Evolutionary conservation across 495 filamentous ascomycete genomes (phyloP).

Genomic region (Penicillium soppii): DNA sequence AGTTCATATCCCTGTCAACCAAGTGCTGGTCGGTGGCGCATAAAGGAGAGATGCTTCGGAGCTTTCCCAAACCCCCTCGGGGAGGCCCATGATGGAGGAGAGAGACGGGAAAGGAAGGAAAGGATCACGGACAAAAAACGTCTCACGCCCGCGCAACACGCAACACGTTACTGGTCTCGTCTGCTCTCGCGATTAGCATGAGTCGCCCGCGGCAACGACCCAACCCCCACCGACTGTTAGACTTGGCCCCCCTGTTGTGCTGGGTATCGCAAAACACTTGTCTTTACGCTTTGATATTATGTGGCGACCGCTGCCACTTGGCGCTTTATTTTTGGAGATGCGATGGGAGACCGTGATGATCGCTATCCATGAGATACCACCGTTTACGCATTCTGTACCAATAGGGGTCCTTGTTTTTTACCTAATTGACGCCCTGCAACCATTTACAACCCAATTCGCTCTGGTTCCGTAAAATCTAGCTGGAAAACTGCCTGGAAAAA

Average conservation of each 20-base stretch:
- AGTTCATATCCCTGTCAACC: constrained; percentile 85
- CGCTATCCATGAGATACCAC: constrained; percentile 31
- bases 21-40: constrained; percentile 73
- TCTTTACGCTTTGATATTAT: constrained; percentile 9
- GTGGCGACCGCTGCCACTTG: constrained; percentile 4
- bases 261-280: not conserved
- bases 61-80: not conserved
- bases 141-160: too few relatives aligned
- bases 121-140: too few relatives aligned
- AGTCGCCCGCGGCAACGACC: not conserved
- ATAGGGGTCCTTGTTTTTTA: constrained; percentile 19
- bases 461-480: not conserved
- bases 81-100: not conserved
- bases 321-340: constrained; percentile 23
- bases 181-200: too few relatives aligned
- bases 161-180: too few relatives aligned
- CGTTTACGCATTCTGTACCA: constrained; percentile 26
- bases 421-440: constrained; percentile 21
- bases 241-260: not conserved
- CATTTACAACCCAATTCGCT: not conserved
- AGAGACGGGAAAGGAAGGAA: not conserved
- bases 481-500: too few relatives aligned
- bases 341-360: constrained; percentile 19
- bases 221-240: not conserved
- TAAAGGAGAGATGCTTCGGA: constrained; percentile 29